Conservation (phyloP, 2,329 filamentous ascomycete species). For the Fragosphaeria purpurea region DNA sequence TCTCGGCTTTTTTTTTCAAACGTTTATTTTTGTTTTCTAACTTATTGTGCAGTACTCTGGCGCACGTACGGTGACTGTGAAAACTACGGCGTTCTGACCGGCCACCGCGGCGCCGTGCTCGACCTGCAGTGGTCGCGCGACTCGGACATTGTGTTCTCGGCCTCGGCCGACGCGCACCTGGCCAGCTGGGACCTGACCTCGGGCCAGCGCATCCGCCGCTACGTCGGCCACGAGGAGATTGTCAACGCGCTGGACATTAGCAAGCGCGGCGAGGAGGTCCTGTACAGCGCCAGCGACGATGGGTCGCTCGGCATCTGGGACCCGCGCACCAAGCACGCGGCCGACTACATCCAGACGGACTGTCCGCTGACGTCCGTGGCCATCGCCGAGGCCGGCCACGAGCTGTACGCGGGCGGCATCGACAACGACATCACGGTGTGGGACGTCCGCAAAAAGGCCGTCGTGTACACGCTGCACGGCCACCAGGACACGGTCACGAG, state of each 20-base stretch:
- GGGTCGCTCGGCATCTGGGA: slow-evolving; percentile 95
- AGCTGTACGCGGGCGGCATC: slow-evolving; percentile 88
- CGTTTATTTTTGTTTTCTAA: neutral
- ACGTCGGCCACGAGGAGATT: slow-evolving; percentile 90
- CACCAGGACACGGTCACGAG: slow-evolving; percentile 91
- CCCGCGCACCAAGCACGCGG: slow-evolving; percentile 77
- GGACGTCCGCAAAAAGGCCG: slow-evolving; percentile 86
- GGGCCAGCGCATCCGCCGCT: slow-evolving; percentile 81
- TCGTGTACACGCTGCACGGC: slow-evolving; percentile 78
- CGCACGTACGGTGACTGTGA: slow-evolving; percentile 85
- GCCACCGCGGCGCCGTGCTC: slow-evolving; percentile 82
- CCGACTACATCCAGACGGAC: slow-evolving; percentile 80
- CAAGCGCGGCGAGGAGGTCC: slow-evolving; percentile 77
- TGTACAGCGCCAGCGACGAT: slow-evolving; percentile 89
- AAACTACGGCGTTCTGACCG: slow-evolving; percentile 82
- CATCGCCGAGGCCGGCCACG: slow-evolving; percentile 87
- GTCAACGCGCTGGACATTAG: slow-evolving; percentile 86
- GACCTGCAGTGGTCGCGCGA: slow-evolving; percentile 97
- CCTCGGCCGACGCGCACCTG: slow-evolving; percentile 85
- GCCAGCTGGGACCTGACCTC: slow-evolving; percentile 93
- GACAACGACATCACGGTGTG: slow-evolving; percentile 97
- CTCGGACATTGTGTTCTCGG: slow-evolving; percentile 80
- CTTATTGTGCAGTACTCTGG: slow-evolving; percentile 63
- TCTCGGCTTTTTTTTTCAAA: neutral
- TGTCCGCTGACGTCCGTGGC: slow-evolving; percentile 88